Evolutionary conservation across 805 yeast species (phyloP).

Genomic region (Nakazawaea holstii): DNA sequence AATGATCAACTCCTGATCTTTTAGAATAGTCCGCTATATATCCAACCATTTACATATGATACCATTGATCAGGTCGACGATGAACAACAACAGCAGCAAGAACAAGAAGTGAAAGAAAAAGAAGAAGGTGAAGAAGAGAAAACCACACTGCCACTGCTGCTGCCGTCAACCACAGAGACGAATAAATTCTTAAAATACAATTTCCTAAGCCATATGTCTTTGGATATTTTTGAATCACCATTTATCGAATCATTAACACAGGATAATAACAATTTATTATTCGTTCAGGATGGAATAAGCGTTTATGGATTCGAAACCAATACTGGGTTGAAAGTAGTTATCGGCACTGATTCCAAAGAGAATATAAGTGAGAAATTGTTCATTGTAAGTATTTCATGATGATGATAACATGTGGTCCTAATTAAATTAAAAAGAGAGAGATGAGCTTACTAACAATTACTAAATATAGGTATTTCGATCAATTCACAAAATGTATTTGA

Average conservation of each 20-base stretch:
- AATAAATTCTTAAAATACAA: constrained; percentile 55
- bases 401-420: background rate
- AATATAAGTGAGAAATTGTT: constrained; percentile 18
- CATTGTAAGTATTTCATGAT: constrained; percentile 14
- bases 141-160: background rate
- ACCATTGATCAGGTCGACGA: too few species aligned
- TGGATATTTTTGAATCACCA: constrained; percentile 59
- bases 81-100: constrained; percentile 4
- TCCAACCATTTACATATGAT: constrained; percentile 38
- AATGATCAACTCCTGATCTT: constrained; percentile 7
- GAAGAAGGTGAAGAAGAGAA: too few species aligned
- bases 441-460: background rate
- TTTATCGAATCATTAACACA: constrained; percentile 28
- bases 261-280: constrained; percentile 39
- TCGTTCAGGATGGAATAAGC: constrained; percentile 61
- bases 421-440: constrained; percentile 4
- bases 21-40: constrained; percentile 52
- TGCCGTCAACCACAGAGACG: constrained; percentile 13
- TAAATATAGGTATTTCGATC: constrained; percentile 26
- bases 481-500: constrained; percentile 50
- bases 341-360: constrained; percentile 42
- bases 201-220: constrained; percentile 70
- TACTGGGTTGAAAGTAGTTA: constrained; percentile 60
- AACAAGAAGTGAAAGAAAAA: too few species aligned
- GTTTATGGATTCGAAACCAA: constrained; percentile 67